Evolutionary conservation across 1,139 yeast species (phyloP), one percentile per base, ranked within the genome.

Genomic region (Diutina sp.): DNA sequence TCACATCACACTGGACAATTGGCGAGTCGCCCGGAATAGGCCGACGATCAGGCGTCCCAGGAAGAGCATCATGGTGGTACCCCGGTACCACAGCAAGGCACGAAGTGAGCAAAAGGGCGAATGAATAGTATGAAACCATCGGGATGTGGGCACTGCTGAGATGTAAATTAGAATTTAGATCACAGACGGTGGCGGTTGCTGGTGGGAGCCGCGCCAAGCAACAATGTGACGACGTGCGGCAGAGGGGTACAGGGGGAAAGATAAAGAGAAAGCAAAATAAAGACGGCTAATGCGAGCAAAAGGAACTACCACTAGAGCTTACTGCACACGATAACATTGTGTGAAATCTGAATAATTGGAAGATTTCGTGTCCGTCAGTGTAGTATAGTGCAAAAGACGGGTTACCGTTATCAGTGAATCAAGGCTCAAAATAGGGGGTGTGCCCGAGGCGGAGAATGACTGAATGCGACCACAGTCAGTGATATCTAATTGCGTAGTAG

Each of bases 11-110:
- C 58, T 83, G 78, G 57, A 78, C 73, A 55, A 93, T 77, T 8
- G 98, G 97, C 0, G 97, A 87, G 62, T 82, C 89, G 7, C 99
- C 99, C 1, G 97, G 96, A 41, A 93, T 83, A 7, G 95, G 95
- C 63, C 78, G 81, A 57, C 78, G 79, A 60, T 72, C 74, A 7
- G 70, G 60, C 2, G 41, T 35, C 1, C 41, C 41, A 6, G 41
- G 41, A 11, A 35, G 41, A 12, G 41, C 41, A 35, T 35, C 41
- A 2, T 8, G 41, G 41, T 35, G 41, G 41, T 35, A 35, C 14
- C 41, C 41, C 14, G 41, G 41, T 35, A 35, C 41, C 2, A 35
- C 41, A n/a, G 41, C 41, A 35, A 35, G 41, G 41, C 41, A 35
- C 41, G 41, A 35, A n/a, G 41, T 35, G 41, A 35, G 5, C 41